These are phyloP conservation scores for Penicillium nordicum DNA, from an alignment of 2,329 filamentous ascomycete genomes.

Conservation along the genomic window DNA sequence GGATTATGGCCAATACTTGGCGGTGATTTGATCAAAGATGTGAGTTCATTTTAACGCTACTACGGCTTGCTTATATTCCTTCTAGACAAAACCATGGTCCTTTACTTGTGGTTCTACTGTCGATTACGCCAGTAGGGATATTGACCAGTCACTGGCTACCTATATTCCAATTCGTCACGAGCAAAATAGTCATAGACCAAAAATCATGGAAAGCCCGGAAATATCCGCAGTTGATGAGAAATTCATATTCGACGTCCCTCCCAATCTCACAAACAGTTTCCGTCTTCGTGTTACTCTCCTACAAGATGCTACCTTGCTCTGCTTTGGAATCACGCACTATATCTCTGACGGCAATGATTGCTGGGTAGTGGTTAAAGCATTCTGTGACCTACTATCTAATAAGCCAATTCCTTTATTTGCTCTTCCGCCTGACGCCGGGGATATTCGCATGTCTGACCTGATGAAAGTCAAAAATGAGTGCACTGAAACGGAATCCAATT, in stretches of 20 bases:
- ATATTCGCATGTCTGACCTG: background rate
- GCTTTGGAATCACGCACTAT: background rate
- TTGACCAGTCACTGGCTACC: background rate
- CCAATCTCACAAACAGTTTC: background rate
- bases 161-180: background rate
- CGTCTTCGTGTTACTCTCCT: background rate
- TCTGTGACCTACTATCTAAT: background rate
- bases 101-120: background rate
- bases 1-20: background rate
- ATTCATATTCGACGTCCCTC: background rate
- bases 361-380: background rate
- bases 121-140: background rate
- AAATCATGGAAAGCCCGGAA: background rate
- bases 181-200: background rate
- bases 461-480: background rate
- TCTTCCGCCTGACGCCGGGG: background rate
- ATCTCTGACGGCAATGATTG: background rate
- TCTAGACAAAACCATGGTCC: background rate
- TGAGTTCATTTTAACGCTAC: background rate
- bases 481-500: background rate
- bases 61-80: background rate
- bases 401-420: background rate
- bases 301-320: background rate
- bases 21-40: background rate
- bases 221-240: background rate